Evolutionary conservation across 2,329 filamentous ascomycete species (phyloP).

Genomic region (Salinomyces thailandicus): DNA sequence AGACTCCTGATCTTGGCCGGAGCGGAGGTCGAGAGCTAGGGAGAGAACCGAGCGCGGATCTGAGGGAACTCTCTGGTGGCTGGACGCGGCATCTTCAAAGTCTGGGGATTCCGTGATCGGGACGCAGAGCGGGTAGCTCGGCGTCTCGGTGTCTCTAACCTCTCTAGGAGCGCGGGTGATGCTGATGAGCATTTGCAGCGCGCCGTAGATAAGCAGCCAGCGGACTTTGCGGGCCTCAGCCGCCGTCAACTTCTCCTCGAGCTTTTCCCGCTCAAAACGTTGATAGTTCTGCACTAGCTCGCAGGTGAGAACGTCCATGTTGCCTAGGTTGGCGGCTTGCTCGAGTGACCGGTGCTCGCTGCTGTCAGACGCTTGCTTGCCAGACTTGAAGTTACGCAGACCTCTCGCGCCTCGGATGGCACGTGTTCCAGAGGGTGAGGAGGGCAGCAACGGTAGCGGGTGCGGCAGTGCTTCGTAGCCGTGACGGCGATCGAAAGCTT

Average conservation of each 20-base stretch:
- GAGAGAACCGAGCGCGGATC: not conserved
- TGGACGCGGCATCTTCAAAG: conserved; percentile 23
- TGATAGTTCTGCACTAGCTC: conserved; percentile 57
- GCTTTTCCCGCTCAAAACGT: conserved; percentile 55
- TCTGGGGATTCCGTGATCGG: conserved; percentile 31
- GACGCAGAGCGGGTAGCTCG: conserved; percentile 50
- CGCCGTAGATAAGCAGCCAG: conserved; percentile 66
- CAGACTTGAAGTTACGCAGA: conserved; percentile 27
- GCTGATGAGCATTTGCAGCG: conserved; percentile 60
- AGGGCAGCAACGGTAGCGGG: conserved; percentile 57
- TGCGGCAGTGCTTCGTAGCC: conserved; percentile 51
- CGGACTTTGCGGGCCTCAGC: conserved; percentile 64
- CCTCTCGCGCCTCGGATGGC: conserved; percentile 24
- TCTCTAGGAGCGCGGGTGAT: conserved; percentile 51
- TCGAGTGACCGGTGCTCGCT: conserved; percentile 43
- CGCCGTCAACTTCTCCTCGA: conserved; percentile 49
- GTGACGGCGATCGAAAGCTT: conserved; percentile 54
- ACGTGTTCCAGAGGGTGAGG: conserved; percentile 15
- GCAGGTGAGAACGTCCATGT: conserved; percentile 29
- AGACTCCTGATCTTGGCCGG: not conserved
- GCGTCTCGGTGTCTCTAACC: conserved; percentile 46
- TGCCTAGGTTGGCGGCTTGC: conserved; percentile 38
- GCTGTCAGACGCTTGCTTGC: conserved; percentile 30
- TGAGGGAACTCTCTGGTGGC: not conserved
- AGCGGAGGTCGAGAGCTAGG: not conserved